Evolutionary conservation across 2,329 filamentous ascomycete species (phyloP), one percentile per base, ranked within the genome.

Genomic region (Stagonosporopsis chrysanthemi): DNA sequence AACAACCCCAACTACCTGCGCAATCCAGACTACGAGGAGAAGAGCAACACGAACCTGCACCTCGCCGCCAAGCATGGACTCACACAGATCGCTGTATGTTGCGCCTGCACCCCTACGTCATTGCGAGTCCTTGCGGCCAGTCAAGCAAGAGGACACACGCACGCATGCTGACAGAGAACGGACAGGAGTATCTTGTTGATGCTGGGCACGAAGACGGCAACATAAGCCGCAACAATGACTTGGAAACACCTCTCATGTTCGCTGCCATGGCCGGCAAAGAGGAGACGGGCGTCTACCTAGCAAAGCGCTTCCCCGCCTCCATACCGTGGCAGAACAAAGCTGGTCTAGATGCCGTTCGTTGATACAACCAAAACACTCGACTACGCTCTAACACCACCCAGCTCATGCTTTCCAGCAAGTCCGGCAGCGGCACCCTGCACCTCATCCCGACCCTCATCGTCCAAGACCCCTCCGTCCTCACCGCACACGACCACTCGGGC

Each of bases 21-120:
- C 70, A 96, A 96, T 71, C 91, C 92, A 2, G 91, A 96, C 75
- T 84, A 86, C 66, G 85, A 86, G 4, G 83, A 87, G 60, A 87
- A 91, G 64, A 90, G 89, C 74, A 95, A 96, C 79, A 94, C 91
- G 2, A 92, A 87, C 62, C 83, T 97, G 36, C 92, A 96, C 75
- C 83, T 96, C 2, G 90, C 92, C 40, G 90, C 90, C 11, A 86
- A 85, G 7, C 82, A 92, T 54, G 92, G 91, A 49, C 85, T 89
- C 71, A 80, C 86, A 7, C 79, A 87, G 43, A 88, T 95, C 66
- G 88, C 86, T 72, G 78, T 80, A 72, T 47, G 78, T 67, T 5
- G 11, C 19, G 31, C 12, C 12, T 8, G 9, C 17, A 23, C 53
- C 29, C 26, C 23, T 57, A 52, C 54, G 42, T 52, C 54, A 57